A percentile compares a stretch with the other conserved stretches of the same genome.
Conservation (phyloP, 148 eudicot genomes). For the Chenopodium berlandieri region DNA sequence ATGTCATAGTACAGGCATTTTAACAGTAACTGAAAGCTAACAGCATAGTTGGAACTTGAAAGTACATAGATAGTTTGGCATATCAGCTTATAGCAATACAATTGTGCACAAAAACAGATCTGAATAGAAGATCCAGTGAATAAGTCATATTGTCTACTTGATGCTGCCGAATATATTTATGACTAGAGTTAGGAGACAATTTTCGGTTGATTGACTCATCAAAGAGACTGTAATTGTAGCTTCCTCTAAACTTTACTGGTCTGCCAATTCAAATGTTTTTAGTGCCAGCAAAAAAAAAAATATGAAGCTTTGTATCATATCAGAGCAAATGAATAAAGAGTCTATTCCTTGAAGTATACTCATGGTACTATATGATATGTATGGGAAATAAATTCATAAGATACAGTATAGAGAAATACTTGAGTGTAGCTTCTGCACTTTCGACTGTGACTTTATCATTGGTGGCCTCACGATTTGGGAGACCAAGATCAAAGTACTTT, state of each 20-base stretch:
- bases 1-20: background rate
- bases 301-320: too few species aligned
- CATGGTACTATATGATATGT: background rate
- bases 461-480: constrained; percentile 50
- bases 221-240: background rate
- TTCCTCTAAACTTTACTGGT: background rate
- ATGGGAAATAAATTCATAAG: background rate
- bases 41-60: background rate
- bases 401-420: constrained; percentile 26
- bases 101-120: too few species aligned
- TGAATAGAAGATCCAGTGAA: too few species aligned
- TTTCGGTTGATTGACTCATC: background rate
- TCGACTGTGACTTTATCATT: constrained; percentile 49
- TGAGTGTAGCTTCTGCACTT: constrained; percentile 55
- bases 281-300: background rate
- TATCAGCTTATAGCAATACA: background rate
- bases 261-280: background rate
- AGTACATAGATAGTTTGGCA: background rate
- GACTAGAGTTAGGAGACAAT: too few species aligned
- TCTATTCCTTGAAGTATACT: background rate
- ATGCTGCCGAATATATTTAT: too few species aligned
- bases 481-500: constrained; percentile 49
- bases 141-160: too few species aligned
- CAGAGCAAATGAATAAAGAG: background rate
- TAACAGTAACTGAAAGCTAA: background rate